Base-by-base conservation (phyloP, 2,329 filamentous ascomycete genomes). In the Paraphaeosphaeria minitans region DNA sequence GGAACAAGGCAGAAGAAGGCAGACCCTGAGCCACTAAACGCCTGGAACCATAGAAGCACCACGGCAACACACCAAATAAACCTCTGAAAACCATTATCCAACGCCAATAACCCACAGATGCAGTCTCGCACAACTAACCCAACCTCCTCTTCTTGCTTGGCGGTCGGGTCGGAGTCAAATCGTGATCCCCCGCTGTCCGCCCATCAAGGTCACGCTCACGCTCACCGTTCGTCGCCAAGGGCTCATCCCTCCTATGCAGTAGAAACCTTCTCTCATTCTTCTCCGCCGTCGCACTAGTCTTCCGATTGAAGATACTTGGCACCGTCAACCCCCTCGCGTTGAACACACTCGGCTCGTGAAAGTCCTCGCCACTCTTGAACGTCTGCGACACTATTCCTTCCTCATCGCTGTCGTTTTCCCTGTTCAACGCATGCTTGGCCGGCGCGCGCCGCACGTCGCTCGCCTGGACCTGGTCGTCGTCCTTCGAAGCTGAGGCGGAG, bases 301-400 rank as follows among this genome's bases (percentile, higher is more conserved):
- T 53, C 22, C 22, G 37, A 31, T 39, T 39, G 33, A 51, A 51
- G 33, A 51, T 51, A 21, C 48, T 51, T 33, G 48, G 21, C 21
- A 22, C 33, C 14, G 19, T 51, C 31, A 51, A n/a, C 6, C 48
- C 48, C 48, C 35, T 51, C 5, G 48, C 41, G 27, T 51, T 51
- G 48, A 51, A 51, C 33, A 51, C 14, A n/a, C 48, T 51, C 33
- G 48, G 48, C 22, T 14, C 48, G 12, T 42, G 37, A 42, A 53
- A 53, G 21, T 14, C 50, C 6, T 42, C 35, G 24, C 39, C 50
- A 5, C 14, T 24, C 37, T 43, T 43, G 16, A 53, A 6, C 6
- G 22, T 42, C 50, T 42, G 50, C 24, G 37, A 21, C 2, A 53
- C 50, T 2, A 53, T 16, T 1, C 35, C 37, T 37, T 53, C 50